Evolutionary conservation across 2,329 filamentous ascomycete genomes (phyloP).

Genomic region (Trichoderma sp.): DNA sequence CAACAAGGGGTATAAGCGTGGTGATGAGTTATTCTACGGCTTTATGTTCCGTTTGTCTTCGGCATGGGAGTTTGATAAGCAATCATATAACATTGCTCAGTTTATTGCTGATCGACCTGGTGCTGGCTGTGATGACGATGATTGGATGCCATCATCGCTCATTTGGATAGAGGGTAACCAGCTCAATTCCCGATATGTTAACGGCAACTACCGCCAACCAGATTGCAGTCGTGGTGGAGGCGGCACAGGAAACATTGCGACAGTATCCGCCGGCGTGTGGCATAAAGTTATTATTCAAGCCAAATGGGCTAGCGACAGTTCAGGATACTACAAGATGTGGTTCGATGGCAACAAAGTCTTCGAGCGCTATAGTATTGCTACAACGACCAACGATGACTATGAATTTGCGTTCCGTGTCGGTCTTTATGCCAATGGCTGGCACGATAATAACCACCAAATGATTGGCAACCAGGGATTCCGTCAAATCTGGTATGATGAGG

Average conservation of each 20-base stretch:
- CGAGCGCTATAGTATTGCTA: conserved; percentile 38
- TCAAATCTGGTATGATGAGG: conserved; percentile 49
- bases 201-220: conserved; percentile 26
- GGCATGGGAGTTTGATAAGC: conserved; percentile 43
- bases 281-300: conserved; percentile 45
- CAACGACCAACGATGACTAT: conserved; percentile 41
- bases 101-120: conserved; percentile 49
- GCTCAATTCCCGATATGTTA: conserved; percentile 40
- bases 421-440: conserved; percentile 37
- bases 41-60: conserved; percentile 47
- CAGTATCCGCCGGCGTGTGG: conserved; percentile 44
- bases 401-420: conserved; percentile 46
- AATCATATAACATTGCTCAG: conserved; percentile 47
- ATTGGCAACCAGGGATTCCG: conserved; percentile 41
- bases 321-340: conserved; percentile 46
- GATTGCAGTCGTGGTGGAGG: conserved; percentile 25
- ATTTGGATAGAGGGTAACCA: conserved; percentile 44
- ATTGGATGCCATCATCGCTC: conserved; percentile 49
- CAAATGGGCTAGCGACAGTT: conserved; percentile 41
- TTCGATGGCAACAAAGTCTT: conserved; percentile 44
- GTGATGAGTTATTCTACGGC: conserved; percentile 46
- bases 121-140: conserved; percentile 40
- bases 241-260: conserved; percentile 31
- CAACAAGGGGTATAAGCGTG: conserved; percentile 42
- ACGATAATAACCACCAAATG: conserved; percentile 39